A percentile compares a stretch with the other conserved stretches of the same genome.
Evolutionary conservation across 805 yeast species (phyloP).

Genomic region (Saccharomycopsis vini): DNA sequence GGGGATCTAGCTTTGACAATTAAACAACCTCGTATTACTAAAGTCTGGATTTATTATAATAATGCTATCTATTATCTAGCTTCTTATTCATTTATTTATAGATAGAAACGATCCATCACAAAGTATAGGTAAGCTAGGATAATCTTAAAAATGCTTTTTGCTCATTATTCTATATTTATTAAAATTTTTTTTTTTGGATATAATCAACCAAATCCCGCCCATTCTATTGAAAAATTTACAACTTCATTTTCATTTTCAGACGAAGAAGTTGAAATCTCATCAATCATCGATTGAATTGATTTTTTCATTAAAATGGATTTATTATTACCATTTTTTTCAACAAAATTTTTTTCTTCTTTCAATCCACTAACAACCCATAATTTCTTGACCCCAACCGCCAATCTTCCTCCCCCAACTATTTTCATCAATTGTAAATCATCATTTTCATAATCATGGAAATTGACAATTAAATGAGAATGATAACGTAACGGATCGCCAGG

Average conservation of each 20-base stretch:
- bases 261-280: not conserved
- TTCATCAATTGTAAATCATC: constrained; percentile 48
- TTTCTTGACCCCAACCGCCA: constrained; percentile 90
- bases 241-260: constrained; percentile 19
- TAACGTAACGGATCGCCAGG: constrained; percentile 92
- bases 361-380: constrained; percentile 55
- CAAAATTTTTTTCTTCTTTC: constrained; percentile 19
- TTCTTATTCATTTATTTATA: no score
- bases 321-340: constrained; percentile 14
- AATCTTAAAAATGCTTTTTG: no score
- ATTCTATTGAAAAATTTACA: constrained; percentile 67
- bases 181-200: not conserved
- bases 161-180: no score
- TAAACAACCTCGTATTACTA: no score
- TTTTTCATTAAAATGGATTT: not conserved
- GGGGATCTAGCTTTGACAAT: no score
- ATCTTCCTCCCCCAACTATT: constrained; percentile 75
- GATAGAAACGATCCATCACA: no score
- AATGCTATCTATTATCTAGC: no score
- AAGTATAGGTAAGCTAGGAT: no score
- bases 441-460: constrained; percentile 35
- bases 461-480: constrained; percentile 78
- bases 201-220: constrained; percentile 88
- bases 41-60: no score
- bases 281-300: no score